phyloP scores from a whole-genome alignment of 2,329 filamentous ascomycete genomes.

The Annulohypoxylon truncatum region DNA sequence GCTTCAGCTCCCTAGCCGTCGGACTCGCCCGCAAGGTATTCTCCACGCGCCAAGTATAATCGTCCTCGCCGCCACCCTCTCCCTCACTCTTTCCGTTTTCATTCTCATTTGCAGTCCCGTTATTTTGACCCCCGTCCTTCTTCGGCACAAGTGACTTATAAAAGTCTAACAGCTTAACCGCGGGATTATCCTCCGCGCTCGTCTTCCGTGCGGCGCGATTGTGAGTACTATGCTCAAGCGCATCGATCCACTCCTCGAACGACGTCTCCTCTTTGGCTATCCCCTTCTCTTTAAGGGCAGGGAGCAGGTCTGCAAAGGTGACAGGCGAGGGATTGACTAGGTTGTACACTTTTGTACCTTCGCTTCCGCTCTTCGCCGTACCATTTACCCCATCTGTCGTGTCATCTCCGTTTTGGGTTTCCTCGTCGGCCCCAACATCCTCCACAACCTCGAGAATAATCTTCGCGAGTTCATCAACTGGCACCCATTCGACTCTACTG shows the following conservation, averaged over 20 bases:
- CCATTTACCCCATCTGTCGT: neutral
- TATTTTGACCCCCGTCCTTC: neutral
- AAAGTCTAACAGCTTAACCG: slow-evolving; percentile 35
- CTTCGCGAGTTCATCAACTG: slow-evolving; percentile 44
- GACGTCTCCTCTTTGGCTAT: slow-evolving; percentile 5
- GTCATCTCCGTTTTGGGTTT: neutral
- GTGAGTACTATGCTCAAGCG: slow-evolving; percentile 27
- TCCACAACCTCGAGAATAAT: slow-evolving; percentile 44
- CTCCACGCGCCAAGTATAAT: slow-evolving; percentile 32
- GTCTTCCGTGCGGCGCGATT: slow-evolving; percentile 10
- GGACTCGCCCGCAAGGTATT: slow-evolving; percentile 33
- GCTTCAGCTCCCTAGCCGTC: slow-evolving; percentile 32
- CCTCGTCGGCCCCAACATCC: slow-evolving; percentile 8
- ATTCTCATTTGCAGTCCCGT: neutral
- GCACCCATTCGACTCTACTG: slow-evolving; percentile 45
- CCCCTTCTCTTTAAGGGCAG: slow-evolving; percentile 28
- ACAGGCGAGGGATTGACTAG: slow-evolving; percentile 36
- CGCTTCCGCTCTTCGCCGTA: neutral
- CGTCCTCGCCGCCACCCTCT: slow-evolving; percentile 22
- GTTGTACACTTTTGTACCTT: slow-evolving; percentile 33
- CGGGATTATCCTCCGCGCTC: slow-evolving; percentile 29
- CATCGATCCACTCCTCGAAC: slow-evolving; percentile 30
- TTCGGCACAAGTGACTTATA: slow-evolving; percentile 31
- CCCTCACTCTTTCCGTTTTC: neutral
- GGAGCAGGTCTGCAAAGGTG: slow-evolving; percentile 20